Conservation (phyloP, 805 yeast genomes). For the Teunomyces atbi region DNA sequence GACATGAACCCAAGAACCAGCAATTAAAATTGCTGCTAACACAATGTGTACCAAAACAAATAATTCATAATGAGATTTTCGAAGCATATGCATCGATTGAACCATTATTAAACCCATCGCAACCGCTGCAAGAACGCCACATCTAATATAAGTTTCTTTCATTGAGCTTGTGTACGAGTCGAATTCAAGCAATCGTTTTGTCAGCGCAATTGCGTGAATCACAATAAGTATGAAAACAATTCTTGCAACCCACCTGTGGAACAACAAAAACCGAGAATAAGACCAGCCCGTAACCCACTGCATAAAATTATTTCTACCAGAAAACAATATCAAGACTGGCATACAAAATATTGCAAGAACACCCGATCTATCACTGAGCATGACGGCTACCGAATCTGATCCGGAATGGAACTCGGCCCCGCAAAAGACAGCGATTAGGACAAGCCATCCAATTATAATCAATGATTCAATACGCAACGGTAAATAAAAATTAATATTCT, state of each 20-base stretch:
- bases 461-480: constrained; percentile 29
- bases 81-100: constrained; percentile 31
- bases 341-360: constrained; percentile 41
- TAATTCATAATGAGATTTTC: constrained; percentile 35
- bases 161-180: background rate
- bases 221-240: constrained; percentile 2
- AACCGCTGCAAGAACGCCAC: constrained; percentile 40
- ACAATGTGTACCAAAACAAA: constrained; percentile 34
- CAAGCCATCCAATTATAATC: constrained; percentile 18
- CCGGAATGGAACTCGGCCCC: constrained; percentile 8
- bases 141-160: constrained; percentile 16
- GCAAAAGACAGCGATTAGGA: constrained; percentile 13
- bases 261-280: constrained; percentile 37
- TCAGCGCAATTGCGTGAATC: constrained; percentile 45
- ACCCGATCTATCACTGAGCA: constrained; percentile 51
- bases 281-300: constrained; percentile 61
- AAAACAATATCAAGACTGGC: constrained; percentile 56
- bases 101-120: constrained; percentile 27
- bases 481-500: background rate
- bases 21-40: constrained; percentile 40
- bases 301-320: constrained; percentile 62
- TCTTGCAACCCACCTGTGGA: constrained; percentile 38
- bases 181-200: constrained; percentile 20
- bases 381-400: constrained; percentile 11
- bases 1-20: constrained; percentile 47